Evolutionary conservation across 2,329 filamentous ascomycete genomes (phyloP).

Genomic region (Diaporthe ilicicola): DNA sequence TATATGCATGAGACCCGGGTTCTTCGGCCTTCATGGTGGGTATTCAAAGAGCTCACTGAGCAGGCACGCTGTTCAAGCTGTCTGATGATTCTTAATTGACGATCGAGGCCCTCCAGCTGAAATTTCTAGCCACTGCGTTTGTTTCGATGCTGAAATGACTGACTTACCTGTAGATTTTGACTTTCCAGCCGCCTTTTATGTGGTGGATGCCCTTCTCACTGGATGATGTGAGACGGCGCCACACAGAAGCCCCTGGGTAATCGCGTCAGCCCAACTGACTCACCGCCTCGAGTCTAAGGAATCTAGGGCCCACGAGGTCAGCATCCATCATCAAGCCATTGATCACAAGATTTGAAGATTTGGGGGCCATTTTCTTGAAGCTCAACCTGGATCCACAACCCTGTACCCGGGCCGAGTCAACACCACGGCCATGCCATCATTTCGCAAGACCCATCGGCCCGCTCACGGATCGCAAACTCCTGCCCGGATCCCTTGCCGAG

Average conservation of each 20-base stretch:
- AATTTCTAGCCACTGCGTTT: no score
- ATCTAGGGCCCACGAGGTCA: not conserved
- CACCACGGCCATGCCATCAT: not conserved
- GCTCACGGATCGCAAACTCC: slow-evolving; percentile 23
- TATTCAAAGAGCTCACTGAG: not conserved
- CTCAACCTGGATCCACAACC: not conserved
- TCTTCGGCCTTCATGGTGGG: slow-evolving; percentile 20
- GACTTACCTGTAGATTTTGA: not conserved
- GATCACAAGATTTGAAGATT: not conserved
- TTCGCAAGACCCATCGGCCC: not conserved
- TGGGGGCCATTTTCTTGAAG: not conserved
- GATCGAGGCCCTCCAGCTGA: not conserved
- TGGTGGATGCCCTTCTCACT: not conserved
- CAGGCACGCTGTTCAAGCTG: not conserved
- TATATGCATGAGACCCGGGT: not conserved
- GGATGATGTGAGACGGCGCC: slow-evolving; percentile 20
- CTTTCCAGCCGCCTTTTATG: not conserved
- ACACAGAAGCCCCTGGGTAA: not conserved
- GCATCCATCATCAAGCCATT: not conserved
- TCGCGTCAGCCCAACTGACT: not conserved
- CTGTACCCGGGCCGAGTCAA: slow-evolving; percentile 5
- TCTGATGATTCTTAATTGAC: not conserved
- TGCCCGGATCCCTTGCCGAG: not conserved
- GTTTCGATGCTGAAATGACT: not conserved
- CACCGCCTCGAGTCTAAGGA: slow-evolving; percentile 2